phyloP scores from a whole-genome alignment of 805 yeast genomes.

The Teunomyces stri region DNA sequence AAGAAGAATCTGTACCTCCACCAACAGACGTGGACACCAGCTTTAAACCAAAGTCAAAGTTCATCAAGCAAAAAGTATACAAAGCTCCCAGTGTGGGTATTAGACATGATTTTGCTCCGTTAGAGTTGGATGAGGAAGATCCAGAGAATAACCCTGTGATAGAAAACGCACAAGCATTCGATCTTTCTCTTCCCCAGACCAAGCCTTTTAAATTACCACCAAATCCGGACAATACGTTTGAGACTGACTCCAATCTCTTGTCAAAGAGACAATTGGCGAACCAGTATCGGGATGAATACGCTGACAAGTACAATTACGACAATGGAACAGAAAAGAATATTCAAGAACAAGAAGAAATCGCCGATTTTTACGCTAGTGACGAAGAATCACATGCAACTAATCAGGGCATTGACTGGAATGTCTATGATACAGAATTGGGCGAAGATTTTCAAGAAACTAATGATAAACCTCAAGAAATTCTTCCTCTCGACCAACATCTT shows the following conservation, averaged over 20 bases:
- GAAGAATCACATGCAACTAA: conserved; percentile 1
- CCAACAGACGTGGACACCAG: neutral
- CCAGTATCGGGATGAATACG: conserved; percentile 10
- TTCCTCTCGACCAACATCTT: neutral
- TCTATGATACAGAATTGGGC: conserved; percentile 8
- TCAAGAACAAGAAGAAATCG: conserved; percentile 6
- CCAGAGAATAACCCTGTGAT: conserved; percentile 14
- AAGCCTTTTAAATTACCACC: neutral
- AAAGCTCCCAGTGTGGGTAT: neutral
- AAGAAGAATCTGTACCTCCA: conserved; percentile 1
- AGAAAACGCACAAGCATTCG: conserved; percentile 10
- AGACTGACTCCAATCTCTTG: neutral
- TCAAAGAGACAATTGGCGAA: conserved; percentile 7
- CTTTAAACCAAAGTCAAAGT: neutral
- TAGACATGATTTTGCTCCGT: neutral
- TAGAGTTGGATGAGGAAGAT: conserved; percentile 6
- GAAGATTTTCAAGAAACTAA: neutral
- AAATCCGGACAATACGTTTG: neutral
- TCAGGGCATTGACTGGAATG: conserved; percentile 1
- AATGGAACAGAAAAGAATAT: conserved; percentile 6
- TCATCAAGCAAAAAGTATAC: conserved; percentile 1
- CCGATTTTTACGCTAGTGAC: conserved; percentile 4
- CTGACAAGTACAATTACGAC: conserved; percentile 13
- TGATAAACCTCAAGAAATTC: neutral
- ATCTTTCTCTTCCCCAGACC: neutral